These are phyloP conservation scores for Saturnispora galanensis DNA, from an alignment of 805 yeast species.

Conservation along the genomic window DNA sequence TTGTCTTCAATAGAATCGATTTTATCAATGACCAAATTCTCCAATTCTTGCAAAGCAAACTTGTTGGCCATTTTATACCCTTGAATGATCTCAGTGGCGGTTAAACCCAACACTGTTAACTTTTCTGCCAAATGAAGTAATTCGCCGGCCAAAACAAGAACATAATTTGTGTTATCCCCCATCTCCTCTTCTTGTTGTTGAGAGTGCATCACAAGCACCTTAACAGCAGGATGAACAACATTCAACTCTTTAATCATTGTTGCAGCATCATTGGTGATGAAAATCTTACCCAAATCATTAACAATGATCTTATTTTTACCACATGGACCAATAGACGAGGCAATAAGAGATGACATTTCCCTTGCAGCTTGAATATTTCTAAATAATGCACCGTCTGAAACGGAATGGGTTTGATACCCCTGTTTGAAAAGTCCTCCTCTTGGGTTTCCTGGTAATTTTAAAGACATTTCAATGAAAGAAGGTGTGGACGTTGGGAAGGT, in stretches of 20 bases:
- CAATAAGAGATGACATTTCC: constrained; percentile 83
- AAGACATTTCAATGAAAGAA: constrained; percentile 50
- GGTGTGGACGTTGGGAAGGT: too few species aligned
- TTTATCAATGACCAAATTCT: constrained; percentile 50
- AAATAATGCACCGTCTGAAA: constrained; percentile 89
- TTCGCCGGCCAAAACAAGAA: constrained; percentile 88
- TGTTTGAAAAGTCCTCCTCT: constrained; percentile 90
- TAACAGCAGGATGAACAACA: constrained; percentile 95
- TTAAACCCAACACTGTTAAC: constrained; percentile 72
- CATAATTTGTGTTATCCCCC: constrained; percentile 95
- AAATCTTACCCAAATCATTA: constrained; percentile 74
- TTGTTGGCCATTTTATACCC: constrained; percentile 86
- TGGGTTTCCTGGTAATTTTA: constrained; percentile 87
- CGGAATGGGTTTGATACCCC: constrained; percentile 80
- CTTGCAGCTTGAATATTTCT: constrained; percentile 91
- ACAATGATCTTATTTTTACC: constrained; percentile 95
- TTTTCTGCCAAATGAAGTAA: constrained; percentile 79
- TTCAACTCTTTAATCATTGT: constrained; percentile 91
- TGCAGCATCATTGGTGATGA: constrained; percentile 95
- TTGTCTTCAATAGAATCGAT: constrained; percentile 48
- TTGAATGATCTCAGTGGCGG: constrained; percentile 85
- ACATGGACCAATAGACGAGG: constrained; percentile 95
- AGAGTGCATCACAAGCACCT: constrained; percentile 89
- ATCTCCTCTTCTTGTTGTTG: constrained; percentile 95
- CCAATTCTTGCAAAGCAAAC: constrained; percentile 60